Conservation (phyloP, 345 rosid species). For the Ricinus communis region DNA sequence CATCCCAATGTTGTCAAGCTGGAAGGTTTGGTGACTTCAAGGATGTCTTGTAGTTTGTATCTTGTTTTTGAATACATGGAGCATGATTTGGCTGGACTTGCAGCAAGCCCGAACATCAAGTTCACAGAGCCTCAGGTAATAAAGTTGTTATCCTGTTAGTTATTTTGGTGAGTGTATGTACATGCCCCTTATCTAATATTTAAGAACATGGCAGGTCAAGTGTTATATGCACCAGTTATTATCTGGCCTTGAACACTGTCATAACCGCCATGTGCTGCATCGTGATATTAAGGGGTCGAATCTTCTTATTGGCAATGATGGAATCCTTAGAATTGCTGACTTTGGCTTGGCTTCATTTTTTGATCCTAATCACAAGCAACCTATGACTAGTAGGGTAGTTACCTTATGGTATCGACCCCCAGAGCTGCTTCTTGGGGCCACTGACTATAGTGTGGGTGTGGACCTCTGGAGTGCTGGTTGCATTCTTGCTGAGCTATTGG, state of each 20-base stretch:
- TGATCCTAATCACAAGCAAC: conserved; percentile 38
- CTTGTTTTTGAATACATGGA: conserved; percentile 38
- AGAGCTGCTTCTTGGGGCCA: conserved; percentile 35
- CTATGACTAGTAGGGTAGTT: conserved; percentile 39
- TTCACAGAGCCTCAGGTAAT: conserved; percentile 34
- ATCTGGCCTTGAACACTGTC: conserved; percentile 38
- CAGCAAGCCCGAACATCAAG: conserved; percentile 29
- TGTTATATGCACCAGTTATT: conserved; percentile 34
- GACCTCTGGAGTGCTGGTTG: conserved; percentile 43
- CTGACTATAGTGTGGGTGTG: conserved; percentile 36
- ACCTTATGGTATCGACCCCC: conserved; percentile 39
- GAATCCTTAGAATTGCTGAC: conserved; percentile 34
- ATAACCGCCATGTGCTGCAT: conserved; percentile 28
- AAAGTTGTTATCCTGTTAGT: background rate
- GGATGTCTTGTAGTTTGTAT: conserved; percentile 39
- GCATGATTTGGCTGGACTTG: conserved; percentile 38
- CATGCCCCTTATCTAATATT: background rate
- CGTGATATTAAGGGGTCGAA: conserved; percentile 37
- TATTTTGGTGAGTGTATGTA: background rate
- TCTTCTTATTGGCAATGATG: conserved; percentile 38
- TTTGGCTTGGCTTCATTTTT: conserved; percentile 36
- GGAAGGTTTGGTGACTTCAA: conserved; percentile 35
- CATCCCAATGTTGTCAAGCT: conserved; percentile 37
- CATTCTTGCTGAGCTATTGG: conserved; percentile 37
- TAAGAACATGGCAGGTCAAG: conserved; percentile 27